Percentiles rank a stretch among this genome's conserved stretches.
These are phyloP conservation scores for Trifolium subterraneum DNA, from an alignment of 306 rosid genomes.

Conservation along the genomic window DNA sequence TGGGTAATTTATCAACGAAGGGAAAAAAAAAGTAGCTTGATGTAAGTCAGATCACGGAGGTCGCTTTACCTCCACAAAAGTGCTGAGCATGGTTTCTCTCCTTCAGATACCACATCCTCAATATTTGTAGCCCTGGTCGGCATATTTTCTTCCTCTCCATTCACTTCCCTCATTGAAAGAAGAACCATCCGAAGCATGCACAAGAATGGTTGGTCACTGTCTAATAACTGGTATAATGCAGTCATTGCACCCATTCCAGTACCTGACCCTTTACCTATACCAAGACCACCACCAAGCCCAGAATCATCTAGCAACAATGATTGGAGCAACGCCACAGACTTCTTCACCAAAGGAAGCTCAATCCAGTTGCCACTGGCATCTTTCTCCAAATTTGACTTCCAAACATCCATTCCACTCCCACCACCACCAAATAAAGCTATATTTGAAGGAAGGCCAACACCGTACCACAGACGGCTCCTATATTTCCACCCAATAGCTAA, in stretches of 20 bases:
- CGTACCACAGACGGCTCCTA: slow-evolving; percentile 95
- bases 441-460: slow-evolving; percentile 86
- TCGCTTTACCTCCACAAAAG: slow-evolving; percentile 85
- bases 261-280: slow-evolving; percentile 98
- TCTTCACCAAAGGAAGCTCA: slow-evolving; percentile 88
- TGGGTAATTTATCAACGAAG: slow-evolving; percentile 12
- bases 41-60: slow-evolving; percentile 27
- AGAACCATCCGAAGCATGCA: slow-evolving; percentile 99
- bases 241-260: slow-evolving; percentile 99
- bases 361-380: slow-evolving; percentile 83
- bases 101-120: slow-evolving; percentile 64
- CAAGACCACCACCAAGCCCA: slow-evolving; percentile 98
- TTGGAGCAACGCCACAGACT: slow-evolving; percentile 95
- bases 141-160: slow-evolving; percentile 68
- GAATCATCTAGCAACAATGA: slow-evolving; percentile 91
- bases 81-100: slow-evolving; percentile 75
- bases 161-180: slow-evolving; percentile 95
- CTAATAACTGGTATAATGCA: slow-evolving; percentile 89
- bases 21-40: slow-evolving; percentile 20
- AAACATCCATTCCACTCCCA: slow-evolving; percentile 86
- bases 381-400: slow-evolving; percentile 84
- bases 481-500: slow-evolving; percentile 93
- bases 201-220: slow-evolving; percentile 98
- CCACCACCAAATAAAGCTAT: slow-evolving; percentile 79
- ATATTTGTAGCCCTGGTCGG: slow-evolving; percentile 55